These are phyloP conservation scores for Posidonia australis DNA, from an alignment of 106 monocot species.

Conservation along the genomic window DNA sequence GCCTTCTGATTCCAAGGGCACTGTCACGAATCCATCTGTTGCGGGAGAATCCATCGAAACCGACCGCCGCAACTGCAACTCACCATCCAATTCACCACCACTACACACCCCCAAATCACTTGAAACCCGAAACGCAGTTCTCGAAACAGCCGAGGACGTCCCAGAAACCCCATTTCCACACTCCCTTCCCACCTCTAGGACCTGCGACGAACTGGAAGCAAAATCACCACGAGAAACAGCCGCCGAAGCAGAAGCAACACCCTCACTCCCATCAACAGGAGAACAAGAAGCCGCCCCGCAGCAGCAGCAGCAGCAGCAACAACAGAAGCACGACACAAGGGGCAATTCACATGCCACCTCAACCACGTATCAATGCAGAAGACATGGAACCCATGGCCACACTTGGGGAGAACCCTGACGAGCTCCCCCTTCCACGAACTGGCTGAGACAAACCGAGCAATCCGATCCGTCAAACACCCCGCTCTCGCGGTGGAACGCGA, in stretches of 20 bases:
- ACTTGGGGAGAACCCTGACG: constrained; percentile 55
- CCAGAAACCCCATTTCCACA: neutral
- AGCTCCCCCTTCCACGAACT: constrained; percentile 61
- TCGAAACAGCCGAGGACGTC: neutral
- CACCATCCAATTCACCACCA: neutral
- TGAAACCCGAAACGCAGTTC: neutral
- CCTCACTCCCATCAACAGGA: neutral
- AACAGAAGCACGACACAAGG: constrained; percentile 47
- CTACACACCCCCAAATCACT: neutral
- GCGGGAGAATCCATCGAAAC: neutral
- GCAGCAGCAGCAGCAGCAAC: neutral
- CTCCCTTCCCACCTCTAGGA: neutral
- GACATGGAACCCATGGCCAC: constrained; percentile 58
- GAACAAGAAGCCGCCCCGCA: neutral
- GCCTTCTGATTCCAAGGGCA: neutral
- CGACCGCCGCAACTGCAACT: neutral
- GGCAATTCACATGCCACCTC: constrained; percentile 51
- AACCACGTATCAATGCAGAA: constrained; percentile 68
- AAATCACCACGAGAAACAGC: neutral
- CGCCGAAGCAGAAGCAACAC: neutral
- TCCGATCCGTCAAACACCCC: constrained; percentile 35
- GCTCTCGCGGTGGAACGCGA: constrained; percentile 9
- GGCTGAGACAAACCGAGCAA: constrained; percentile 63
- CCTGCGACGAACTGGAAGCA: neutral
- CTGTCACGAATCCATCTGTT: neutral